Evolutionary conservation across 2,329 filamentous ascomycete species (phyloP).

Genomic region (Colletotrichum euphorbiae): DNA sequence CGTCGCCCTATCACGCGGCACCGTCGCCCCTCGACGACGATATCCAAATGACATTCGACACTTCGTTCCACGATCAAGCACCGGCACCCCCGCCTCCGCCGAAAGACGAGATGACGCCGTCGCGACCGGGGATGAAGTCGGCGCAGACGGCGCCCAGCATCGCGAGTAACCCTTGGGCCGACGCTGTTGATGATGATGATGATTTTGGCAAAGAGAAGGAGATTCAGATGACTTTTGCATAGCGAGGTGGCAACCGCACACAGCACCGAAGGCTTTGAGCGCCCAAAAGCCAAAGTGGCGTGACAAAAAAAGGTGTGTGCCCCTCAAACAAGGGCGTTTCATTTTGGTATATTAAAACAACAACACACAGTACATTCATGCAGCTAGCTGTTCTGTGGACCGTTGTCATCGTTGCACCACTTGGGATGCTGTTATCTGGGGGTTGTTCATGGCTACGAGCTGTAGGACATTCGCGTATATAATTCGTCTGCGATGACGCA

Average conservation of each 20-base stretch:
- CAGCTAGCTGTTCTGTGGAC: not conserved
- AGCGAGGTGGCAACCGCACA: constrained; percentile 36
- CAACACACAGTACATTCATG: constrained; percentile 9
- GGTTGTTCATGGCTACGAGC: constrained; percentile 6
- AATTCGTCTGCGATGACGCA: constrained; percentile 13
- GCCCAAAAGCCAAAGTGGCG: not conserved
- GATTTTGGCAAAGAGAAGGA: constrained; percentile 80
- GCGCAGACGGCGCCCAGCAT: constrained; percentile 64
- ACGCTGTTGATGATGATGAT: constrained; percentile 71
- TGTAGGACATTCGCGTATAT: constrained; percentile 29
- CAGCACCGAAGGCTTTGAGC: not conserved
- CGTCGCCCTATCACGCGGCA: constrained; percentile 46
- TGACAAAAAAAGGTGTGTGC: not conserved
- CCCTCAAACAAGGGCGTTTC: constrained; percentile 6
- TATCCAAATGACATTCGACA: constrained; percentile 80
- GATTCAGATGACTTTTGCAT: constrained; percentile 86
- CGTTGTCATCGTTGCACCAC: constrained; percentile 10
- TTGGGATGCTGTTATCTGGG: not conserved
- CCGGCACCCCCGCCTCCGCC: constrained; percentile 46
- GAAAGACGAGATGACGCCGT: constrained; percentile 46
- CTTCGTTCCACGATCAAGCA: constrained; percentile 61
- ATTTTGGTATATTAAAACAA: constrained; percentile 4
- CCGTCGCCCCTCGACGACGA: constrained; percentile 56
- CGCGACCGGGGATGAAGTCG: constrained; percentile 56
- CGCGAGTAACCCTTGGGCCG: constrained; percentile 76